Base-by-base conservation (phyloP, 2,329 filamentous ascomycete species). In the Ophiostoma sp. region DNA sequence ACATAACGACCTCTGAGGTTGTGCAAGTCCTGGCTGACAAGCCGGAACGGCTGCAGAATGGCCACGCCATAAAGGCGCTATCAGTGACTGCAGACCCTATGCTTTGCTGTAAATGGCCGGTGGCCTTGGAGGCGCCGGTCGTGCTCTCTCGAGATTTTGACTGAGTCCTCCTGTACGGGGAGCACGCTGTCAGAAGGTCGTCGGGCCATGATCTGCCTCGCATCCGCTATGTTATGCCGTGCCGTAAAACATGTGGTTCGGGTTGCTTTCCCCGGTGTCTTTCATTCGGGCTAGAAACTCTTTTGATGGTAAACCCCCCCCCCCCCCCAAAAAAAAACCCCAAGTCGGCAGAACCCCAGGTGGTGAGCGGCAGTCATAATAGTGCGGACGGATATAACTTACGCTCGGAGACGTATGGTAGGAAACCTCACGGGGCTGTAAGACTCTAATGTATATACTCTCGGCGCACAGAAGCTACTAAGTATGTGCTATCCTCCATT, bases 1-100 rank as follows among this genome's bases (percentile, higher is more conserved):
- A 60, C 23, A 15, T 70, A 70, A 5, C 69, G 69, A 13, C 17
- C 39, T 7, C 66, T 65, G 10, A 70, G 11, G 35, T 68, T 70
- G 52, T 27, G 52, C 20, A 68, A 33, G 13, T 70, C 69, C 27
- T 62, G 62, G 7, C 54, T 7, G 20, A 70, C 52, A 10, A 57
- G 52, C 52, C 52, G 52, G 11, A 57, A 57, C 23, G 52, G 52
- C 23, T 57, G 52, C 8, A 57, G 52, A n/a, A 57, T 27, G 23
- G n/a, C 52, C 52, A 8, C 7, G 11, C 11, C 52, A n/a, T 3
- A 57, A 57, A 27, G 7, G 52, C 10, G 52, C 23, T 27, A 13
- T 4, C 10, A 57, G 52, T 57, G 52, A 57, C 15, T 5, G 15
- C 52, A 57, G 52, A 11, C 52, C 13, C 52, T n/a, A 57, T 11